Evolutionary conservation across 306 rosid genomes (phyloP), one percentile per base, ranked within the genome.

Genomic region (Potentilla sterilis): DNA sequence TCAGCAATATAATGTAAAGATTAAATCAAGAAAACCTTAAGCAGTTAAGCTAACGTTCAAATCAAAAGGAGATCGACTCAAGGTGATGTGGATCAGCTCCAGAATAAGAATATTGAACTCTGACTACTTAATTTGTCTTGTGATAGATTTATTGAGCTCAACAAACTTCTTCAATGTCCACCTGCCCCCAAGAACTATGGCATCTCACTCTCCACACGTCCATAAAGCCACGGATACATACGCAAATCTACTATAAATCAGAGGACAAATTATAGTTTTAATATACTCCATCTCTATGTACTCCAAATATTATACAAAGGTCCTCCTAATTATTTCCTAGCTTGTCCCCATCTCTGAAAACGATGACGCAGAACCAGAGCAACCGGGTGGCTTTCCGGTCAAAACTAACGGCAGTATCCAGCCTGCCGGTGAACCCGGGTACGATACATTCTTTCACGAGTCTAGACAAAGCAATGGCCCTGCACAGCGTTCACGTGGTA

Each of bases 331-430:
- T 51, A 41, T 43, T 51, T 8, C 22, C 4, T 10, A 14, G n/a
- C 4, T 10, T 14, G n/a, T 12, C 24, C 18, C 51, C 51, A 13
- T 46, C 47, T 28, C 49, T 35, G 48, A 47, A 12, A 16, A 77
- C 74, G 86, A 51, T 80, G 9, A 55, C n/a, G 15, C 35, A 58
- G 21, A 14, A 12, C 6, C 24, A 19, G 51, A 38, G 34, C 42
- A 71, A 19, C 40, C 78, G 81, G 52, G 96, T 90, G 55, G 81
- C 14, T 2, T 15, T 77, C 0, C 69, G 52, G 52, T 86, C 96
- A 0, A 76, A 55, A 44, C 87, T 88, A 19, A 90, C 97, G 12
- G 87, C 42, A 1, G 94, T 90, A 6, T 85, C 97, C 11, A 92
- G 96, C 84, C 69, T 73, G 46, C 96, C 94, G 0, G 47, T 73